Evolutionary conservation across 257 asterid species (phyloP).

Genomic region (Solanum sparsipilum): DNA sequence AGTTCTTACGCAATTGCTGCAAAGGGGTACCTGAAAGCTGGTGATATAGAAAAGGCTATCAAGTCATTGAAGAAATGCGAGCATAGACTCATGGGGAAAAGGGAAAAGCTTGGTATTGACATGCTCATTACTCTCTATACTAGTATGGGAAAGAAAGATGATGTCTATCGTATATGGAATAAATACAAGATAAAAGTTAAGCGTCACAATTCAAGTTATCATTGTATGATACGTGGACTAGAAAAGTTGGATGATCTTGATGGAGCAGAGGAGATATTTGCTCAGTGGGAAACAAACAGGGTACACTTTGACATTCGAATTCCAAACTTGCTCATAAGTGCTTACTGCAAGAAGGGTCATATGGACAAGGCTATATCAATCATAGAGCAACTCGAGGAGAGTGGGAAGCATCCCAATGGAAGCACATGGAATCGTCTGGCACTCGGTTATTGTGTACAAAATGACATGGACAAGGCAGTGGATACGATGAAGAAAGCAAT

Average conservation of each 20-base stretch:
- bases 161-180: slow-evolving; percentile 29
- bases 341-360: slow-evolving; percentile 33
- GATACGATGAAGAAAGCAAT: slow-evolving; percentile 20
- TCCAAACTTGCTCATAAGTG: slow-evolving; percentile 15
- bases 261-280: slow-evolving; percentile 25
- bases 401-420: slow-evolving; percentile 16
- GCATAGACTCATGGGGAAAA: slow-evolving; percentile 2
- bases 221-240: slow-evolving; percentile 17
- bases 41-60: slow-evolving; percentile 22
- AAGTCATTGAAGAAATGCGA: slow-evolving; percentile 18
- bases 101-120: not conserved
- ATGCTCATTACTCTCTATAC: slow-evolving; percentile 27
- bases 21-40: slow-evolving; percentile 32
- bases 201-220: slow-evolving; percentile 4
- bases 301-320: slow-evolving; percentile 14
- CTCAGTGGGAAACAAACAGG: slow-evolving; percentile 21
- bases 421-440: slow-evolving; percentile 37
- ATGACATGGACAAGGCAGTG: slow-evolving; percentile 33
- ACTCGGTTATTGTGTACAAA: slow-evolving; percentile 18
- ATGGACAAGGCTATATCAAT: slow-evolving; percentile 27
- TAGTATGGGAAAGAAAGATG: slow-evolving; percentile 24
- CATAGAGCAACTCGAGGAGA: slow-evolving; percentile 7
- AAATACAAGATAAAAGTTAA: slow-evolving; percentile 9
- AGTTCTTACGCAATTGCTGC: slow-evolving; percentile 17
- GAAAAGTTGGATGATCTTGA: slow-evolving; percentile 36